Base-by-base conservation (phyloP, 495 filamentous ascomycete genomes). In the Penicillium soppii region DNA sequence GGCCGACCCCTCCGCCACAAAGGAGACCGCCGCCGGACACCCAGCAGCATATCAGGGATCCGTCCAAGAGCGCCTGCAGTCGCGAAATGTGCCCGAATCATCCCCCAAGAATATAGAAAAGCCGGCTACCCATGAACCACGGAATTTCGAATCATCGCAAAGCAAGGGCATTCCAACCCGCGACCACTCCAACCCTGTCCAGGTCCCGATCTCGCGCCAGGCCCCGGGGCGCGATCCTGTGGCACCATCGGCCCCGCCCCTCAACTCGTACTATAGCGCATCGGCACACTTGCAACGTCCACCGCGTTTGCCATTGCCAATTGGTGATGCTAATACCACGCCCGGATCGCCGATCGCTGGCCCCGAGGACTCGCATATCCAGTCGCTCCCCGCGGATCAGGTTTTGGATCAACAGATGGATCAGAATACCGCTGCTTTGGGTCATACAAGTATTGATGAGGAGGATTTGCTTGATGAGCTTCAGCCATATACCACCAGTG, bases 281-380 rank as follows among this genome's bases (percentile, higher is more conserved):
- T 72, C 70, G 19, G 67, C 72, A 16, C 77, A 85, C 56, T 77
- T 88, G 54, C 83, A 81, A 49, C 83, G 88, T 16, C 91, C 92
- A 35, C 92, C 92, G 32, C 87, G 92, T 37, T 75, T 97, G 57
- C 92, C 92, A 37, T 79, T 97, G 47, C 91, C 92, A 22, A 95
- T 97, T 57, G 91, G 90, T 59, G 87, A 95, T 75, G 90, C 94
- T 58, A 77, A 85, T 13, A 85, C 90, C 56, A 89, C 85, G 1
- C 91, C 91, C 5, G 90, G 90, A 6, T 96, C 91, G 45, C 91
- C 91, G 15, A 90, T 95, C 53, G 69, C 73, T 22, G 82, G 87
- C 3, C 80, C 90, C 0, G 75, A 80, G 21, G 76, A 75, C 50
- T 65, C 72, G 33, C 72, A 73, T 47, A 67, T 77, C 36, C 71